A percentile compares a stretch with the other conserved stretches of the same genome.
Conservation (phyloP, 768 basidiomycete genomes). For the Psilocybe cubensis region DNA sequence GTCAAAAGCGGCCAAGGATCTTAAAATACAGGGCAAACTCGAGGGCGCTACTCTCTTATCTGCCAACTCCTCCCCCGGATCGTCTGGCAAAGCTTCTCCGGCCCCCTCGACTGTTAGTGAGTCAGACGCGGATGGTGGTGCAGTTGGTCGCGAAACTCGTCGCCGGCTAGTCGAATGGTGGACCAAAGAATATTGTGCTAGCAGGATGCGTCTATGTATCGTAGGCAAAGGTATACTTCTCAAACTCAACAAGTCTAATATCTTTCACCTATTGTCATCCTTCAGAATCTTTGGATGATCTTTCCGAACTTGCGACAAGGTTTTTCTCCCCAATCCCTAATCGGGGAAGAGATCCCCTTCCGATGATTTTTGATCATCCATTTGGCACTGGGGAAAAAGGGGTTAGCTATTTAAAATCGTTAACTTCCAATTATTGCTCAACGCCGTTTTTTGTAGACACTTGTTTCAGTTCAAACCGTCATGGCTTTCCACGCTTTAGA, state of each 20-base stretch:
- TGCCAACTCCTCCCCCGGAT: slow-evolving; percentile 44
- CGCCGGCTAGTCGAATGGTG: slow-evolving; percentile 87
- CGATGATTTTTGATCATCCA: slow-evolving; percentile 73
- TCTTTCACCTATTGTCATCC: slow-evolving; percentile 25
- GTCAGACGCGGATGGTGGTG: slow-evolving; percentile 73
- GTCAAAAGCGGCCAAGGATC: slow-evolving; percentile 59
- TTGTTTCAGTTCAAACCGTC: slow-evolving; percentile 87
- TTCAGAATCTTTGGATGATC: slow-evolving; percentile 75
- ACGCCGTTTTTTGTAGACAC: slow-evolving; percentile 49
- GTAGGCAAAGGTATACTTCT: slow-evolving; percentile 68
- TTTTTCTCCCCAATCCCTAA: slow-evolving; percentile 77
- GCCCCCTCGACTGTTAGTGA: slow-evolving; percentile 62
- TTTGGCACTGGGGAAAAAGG: slow-evolving; percentile 74
- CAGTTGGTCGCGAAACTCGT: slow-evolving; percentile 78
- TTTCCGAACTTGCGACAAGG: slow-evolving; percentile 61
- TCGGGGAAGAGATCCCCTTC: slow-evolving; percentile 60
- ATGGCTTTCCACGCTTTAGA: slow-evolving; percentile 87
- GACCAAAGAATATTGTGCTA: slow-evolving; percentile 79
- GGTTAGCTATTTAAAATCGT: slow-evolving; percentile 45
- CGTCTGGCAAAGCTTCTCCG: slow-evolving; percentile 63
- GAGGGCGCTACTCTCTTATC: slow-evolving; percentile 20
- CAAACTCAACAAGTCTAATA: not conserved
- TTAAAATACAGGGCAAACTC: slow-evolving; percentile 53
- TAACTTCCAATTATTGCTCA: not conserved
- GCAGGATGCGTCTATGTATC: slow-evolving; percentile 79